phyloP scores from a whole-genome alignment of 108 stramenopile species.

The Stephanodiscus minutulus region DNA sequence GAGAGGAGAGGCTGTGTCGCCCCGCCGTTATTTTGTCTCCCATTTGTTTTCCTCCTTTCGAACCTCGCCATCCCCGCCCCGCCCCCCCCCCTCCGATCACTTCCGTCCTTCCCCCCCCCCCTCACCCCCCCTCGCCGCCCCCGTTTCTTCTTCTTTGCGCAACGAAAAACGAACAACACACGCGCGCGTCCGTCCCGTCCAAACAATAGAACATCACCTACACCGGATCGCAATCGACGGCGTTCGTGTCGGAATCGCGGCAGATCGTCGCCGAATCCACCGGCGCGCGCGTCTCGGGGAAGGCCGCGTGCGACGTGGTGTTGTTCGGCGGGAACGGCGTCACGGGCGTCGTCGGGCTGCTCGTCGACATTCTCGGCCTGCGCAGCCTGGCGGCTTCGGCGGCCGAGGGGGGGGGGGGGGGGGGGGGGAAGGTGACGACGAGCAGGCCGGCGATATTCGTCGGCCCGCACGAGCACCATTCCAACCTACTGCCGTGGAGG shows the following conservation, averaged over 20 bases:
- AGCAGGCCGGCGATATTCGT: constrained; percentile 83
- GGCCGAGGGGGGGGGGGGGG: background rate
- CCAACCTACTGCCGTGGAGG: constrained; percentile 95
- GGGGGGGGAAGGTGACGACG: background rate
- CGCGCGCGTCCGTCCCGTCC: too few relatives aligned
- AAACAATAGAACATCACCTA: constrained; percentile 57
- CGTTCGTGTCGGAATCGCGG: constrained; percentile 89
- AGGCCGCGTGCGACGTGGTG: constrained; percentile 87
- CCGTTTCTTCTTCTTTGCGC: too few relatives aligned
- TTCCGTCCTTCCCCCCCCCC: too few relatives aligned
- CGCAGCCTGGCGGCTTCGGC: background rate
- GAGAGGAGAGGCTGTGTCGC: background rate
- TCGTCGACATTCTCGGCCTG: constrained; percentile 75
- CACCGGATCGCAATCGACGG: constrained; percentile 88
- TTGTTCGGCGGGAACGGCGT: constrained; percentile 96
- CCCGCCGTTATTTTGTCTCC: too few relatives aligned
- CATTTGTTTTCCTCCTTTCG: too few relatives aligned
- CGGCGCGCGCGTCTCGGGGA: constrained; percentile 87
- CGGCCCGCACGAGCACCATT: constrained; percentile 97
- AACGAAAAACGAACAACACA: too few relatives aligned
- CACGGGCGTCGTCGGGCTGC: constrained; percentile 84
- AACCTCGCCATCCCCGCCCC: too few relatives aligned
- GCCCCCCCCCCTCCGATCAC: too few relatives aligned
- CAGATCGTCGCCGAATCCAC: constrained; percentile 88
- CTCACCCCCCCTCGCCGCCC: background rate